Evolutionary conservation across 1,284 basidiomycete genomes (phyloP), one percentile per base, ranked within the genome.

Genomic region (Athelia sp.): DNA sequence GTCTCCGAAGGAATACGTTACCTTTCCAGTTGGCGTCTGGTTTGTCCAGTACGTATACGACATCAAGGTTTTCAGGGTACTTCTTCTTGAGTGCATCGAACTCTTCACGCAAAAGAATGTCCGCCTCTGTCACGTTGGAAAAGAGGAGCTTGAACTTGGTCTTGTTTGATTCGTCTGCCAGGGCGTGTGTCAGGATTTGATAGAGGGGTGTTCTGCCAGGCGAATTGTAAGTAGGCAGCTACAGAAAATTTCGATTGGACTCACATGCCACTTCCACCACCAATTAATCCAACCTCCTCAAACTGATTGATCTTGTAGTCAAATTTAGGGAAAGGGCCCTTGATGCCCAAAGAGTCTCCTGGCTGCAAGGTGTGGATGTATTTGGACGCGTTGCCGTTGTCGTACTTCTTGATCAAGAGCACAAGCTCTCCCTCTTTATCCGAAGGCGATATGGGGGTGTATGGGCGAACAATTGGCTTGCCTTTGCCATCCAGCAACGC

Each of bases 101-200:
- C 61, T 93, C 81, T 58, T 92, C 82, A 40, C 83, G 82, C 52
- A 97, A 76, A 45, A 97, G 82, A 58, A 99, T 96, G 66, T 98
- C 96, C 54, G 81, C 75, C 64, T 94, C 90, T n/a, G 87, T 80
- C 47, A 92, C 79, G 71, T 98, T 98, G 42, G 90, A 85, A 71
- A 90, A 98, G 60, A 99, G 71, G 50, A 98, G 76, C 46, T 89
- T 97, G 70, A 92, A 96, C 65, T 95, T 93, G 56, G 97, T 98
- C 74, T 88, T 94, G 82, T 99, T 98, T 45, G 68, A 59, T 23
- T 78, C 73, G 58, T 89, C 82, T 1, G 74, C 56, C 49, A 95
- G 79, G 3, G 90, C 86, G 66, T 93, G 81, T 45, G 73, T 75
- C 52, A 94, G 66, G 58, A 95, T 65, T 66, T 90, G 87, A 69